phyloP scores from a whole-genome alignment of 805 yeast species.

The Candida maris region DNA sequence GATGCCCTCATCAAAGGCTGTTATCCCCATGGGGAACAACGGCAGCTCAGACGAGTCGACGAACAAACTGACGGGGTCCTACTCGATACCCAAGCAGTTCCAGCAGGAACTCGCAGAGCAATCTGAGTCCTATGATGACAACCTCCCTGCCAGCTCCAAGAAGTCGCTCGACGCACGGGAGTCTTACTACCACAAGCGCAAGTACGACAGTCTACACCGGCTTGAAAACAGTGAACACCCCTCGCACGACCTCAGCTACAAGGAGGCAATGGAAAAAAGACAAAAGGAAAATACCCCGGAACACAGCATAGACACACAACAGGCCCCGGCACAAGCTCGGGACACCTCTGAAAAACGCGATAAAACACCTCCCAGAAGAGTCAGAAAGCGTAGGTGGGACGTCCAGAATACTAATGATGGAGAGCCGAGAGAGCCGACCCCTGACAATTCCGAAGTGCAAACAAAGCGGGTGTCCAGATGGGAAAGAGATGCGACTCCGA shows the following conservation, averaged over 20 bases:
- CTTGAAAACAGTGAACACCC: constrained; percentile 9
- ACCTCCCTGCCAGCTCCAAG: constrained; percentile 20
- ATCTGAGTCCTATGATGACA: constrained; percentile 22
- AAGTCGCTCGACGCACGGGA: constrained; percentile 36
- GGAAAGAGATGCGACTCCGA: constrained; percentile 13
- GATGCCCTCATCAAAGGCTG: constrained; percentile 6
- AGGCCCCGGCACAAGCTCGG: constrained; percentile 23
- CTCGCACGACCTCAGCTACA: constrained; percentile 31
- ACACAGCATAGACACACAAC: constrained; percentile 9
- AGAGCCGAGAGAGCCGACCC: constrained; percentile 11
- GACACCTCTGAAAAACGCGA: constrained; percentile 14
- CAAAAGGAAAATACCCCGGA: constrained; percentile 39
- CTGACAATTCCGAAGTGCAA: not conserved
- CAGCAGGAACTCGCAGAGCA: constrained; percentile 19
- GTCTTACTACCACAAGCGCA: constrained; percentile 45
- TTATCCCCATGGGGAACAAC: constrained; percentile 5
- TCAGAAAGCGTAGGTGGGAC: constrained; percentile 42
- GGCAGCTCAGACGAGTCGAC: constrained; percentile 1
- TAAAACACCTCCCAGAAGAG: constrained; percentile 20
- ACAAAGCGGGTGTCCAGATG: constrained; percentile 11
- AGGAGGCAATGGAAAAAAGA: constrained; percentile 39
- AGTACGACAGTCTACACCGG: constrained; percentile 15
- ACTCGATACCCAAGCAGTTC: constrained; percentile 23
- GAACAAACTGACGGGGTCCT: constrained; percentile 15
- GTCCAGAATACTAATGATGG: constrained; percentile 36